Evolutionary conservation across 2,329 filamentous ascomycete species (phyloP).

Genomic region (Cordyceps cicadae): DNA sequence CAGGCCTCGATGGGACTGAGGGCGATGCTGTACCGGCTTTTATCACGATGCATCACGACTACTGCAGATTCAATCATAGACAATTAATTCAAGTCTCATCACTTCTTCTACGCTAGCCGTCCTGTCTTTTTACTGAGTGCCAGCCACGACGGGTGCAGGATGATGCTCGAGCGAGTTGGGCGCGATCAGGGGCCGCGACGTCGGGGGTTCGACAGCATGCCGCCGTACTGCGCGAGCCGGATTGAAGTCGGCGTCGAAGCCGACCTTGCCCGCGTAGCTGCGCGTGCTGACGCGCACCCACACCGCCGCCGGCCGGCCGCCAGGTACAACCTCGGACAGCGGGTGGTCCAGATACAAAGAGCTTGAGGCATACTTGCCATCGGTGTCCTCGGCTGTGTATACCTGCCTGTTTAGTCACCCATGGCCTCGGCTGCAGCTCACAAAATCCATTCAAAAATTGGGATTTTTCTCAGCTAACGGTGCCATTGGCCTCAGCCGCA

Average conservation of each 20-base stretch:
- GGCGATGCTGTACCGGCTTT: background rate
- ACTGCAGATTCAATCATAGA: background rate
- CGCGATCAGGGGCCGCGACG: no score
- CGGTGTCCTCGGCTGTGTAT: background rate
- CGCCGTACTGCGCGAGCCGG: slow-evolving; percentile 8
- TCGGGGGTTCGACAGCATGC: no score
- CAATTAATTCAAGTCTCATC: background rate
- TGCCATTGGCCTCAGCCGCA: background rate
- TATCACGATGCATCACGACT: background rate
- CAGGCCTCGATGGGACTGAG: slow-evolving; percentile 42
- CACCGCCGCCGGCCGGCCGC: background rate
- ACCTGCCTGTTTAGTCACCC: background rate
- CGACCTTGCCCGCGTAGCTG: slow-evolving; percentile 8
- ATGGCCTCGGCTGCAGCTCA: background rate
- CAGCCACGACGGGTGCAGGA: no score
- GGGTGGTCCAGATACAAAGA: background rate
- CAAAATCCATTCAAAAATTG: slow-evolving; percentile 2
- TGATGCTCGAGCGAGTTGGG: no score
- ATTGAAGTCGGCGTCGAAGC: slow-evolving; percentile 11
- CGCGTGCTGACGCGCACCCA: background rate
- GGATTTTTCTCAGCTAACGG: background rate
- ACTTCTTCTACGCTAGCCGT: background rate
- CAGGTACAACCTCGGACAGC: background rate
- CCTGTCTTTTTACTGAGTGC: background rate
- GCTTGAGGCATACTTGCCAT: background rate